These are phyloP conservation scores for Rhododendron henanense DNA, from an alignment of 148 eudicot species.

Conservation along the genomic window DNA sequence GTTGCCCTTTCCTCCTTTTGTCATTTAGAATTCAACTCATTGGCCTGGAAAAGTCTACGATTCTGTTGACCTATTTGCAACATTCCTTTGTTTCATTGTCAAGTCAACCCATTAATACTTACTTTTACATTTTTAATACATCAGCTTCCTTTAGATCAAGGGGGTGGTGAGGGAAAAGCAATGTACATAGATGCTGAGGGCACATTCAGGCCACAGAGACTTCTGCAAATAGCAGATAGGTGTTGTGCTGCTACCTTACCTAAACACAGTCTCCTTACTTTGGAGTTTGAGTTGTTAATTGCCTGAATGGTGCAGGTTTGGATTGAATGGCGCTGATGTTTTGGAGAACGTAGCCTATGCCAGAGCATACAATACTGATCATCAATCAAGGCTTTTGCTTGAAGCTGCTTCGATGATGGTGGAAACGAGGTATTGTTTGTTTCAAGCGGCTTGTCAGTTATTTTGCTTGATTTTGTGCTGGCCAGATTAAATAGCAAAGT, in stretches of 20 bases:
- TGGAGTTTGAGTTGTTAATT: neutral
- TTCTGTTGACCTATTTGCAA: neutral
- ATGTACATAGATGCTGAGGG: conserved; percentile 99
- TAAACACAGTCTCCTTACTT: neutral
- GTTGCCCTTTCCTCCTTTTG: neutral
- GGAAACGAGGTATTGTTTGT: conserved; percentile 63
- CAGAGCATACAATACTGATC: conserved; percentile 96
- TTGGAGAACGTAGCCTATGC: conserved; percentile 98
- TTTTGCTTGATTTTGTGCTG: neutral
- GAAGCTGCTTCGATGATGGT: conserved; percentile 99
- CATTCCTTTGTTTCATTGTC: conserved; percentile 4
- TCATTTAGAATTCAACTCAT: neutral
- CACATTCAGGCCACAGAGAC: conserved; percentile 94
- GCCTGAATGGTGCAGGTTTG: conserved; percentile 53
- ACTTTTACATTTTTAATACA: neutral
- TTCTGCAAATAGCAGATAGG: conserved; percentile 95
- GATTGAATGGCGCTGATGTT: conserved; percentile 89
- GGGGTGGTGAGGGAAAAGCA: conserved; percentile 99
- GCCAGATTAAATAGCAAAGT: too few species aligned
- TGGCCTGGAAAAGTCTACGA: neutral
- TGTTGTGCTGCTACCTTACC: conserved; percentile 23
- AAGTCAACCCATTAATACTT: neutral
- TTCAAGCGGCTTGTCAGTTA: neutral
- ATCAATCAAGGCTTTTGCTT: conserved; percentile 96
- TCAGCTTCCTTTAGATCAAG: conserved; percentile 96